Evolutionary conservation across 306 rosid species (phyloP), one percentile per base, ranked within the genome.

Genomic region (Pyrus betulifolia): DNA sequence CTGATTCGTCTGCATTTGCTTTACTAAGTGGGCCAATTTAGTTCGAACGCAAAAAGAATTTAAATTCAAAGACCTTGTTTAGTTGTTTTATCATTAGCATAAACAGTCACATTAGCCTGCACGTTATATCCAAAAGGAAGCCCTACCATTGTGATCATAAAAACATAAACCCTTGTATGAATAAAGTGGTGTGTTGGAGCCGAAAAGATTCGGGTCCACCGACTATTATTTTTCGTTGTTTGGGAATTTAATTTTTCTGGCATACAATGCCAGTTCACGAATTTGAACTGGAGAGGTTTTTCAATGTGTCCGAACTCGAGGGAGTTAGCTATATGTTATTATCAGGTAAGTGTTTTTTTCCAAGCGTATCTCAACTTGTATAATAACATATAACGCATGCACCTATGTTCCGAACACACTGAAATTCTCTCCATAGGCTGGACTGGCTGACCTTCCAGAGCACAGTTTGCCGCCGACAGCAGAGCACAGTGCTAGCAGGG

Each of bases 381-480:
- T 7, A 38, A 38, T 38, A 7, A 38, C 0, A 38, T 7, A 38
- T 38, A 0, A 2, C 2, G 2, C 0, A 38, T 7, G 10, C 9
- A 38, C 0, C 1, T 2, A 0, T 38, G 0, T 38, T 38, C 9
- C 2, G 42, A 38, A 38, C 42, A 35, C 40, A 38, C 42, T 38
- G 10, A 38, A 38, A 38, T 6, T 38, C 42, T 38, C 42, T 6
- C 10, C 9, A 38, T 38, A 7, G 74, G 38, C 57, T 81, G 59
- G 25, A 15, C 31, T 61, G 74, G 64, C 69, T 72, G 10, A 27
- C 76, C 74, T 86, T 78, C 89, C 87, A 86, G n/a, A 83, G 85
- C 6, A 72, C 78, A 27, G 87, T 83, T 87, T 69, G 61, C 89
- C 87, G 2, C 87, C 82, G 11, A 86, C 89, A 27, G 87, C 81